Percentiles rank a stretch among this genome's conserved stretches.
Evolutionary conservation across 2,329 filamentous ascomycete genomes (phyloP).

Genomic region (Aspergillus sp.): DNA sequence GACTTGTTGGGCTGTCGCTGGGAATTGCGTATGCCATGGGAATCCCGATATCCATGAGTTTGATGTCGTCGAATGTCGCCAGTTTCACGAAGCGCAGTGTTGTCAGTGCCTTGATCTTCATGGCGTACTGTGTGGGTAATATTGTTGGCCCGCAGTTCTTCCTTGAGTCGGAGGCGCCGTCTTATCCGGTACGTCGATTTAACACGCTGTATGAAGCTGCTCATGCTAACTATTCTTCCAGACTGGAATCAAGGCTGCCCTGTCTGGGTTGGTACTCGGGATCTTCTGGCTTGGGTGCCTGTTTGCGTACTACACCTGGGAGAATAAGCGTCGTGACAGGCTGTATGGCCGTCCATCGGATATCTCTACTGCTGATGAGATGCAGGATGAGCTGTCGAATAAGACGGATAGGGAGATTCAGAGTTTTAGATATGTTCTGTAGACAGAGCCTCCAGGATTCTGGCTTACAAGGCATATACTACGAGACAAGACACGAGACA

Average conservation of each 20-base stretch:
- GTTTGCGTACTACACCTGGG: conserved; percentile 28
- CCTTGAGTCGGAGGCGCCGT: conserved; percentile 30
- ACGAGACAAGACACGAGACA: no score
- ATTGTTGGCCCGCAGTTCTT: conserved; percentile 38
- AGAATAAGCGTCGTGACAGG: conserved; percentile 31
- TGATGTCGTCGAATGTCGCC: conserved; percentile 37
- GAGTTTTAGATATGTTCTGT: background rate
- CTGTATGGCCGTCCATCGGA: conserved; percentile 23
- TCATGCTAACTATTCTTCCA: conserved; percentile 10
- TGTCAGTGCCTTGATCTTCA: conserved; percentile 49
- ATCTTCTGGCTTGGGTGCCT: conserved; percentile 31
- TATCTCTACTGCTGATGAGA: background rate
- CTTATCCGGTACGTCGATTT: conserved; percentile 25
- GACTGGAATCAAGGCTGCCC: conserved; percentile 35
- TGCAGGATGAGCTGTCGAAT: background rate
- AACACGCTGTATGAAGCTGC: no score
- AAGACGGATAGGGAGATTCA: background rate
- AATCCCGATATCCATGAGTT: conserved; percentile 34
- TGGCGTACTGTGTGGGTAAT: conserved; percentile 40
- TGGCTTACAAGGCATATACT: no score
- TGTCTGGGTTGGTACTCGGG: conserved; percentile 30
- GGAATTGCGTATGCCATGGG: conserved; percentile 34
- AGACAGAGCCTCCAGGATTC: no score
- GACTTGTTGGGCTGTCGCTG: conserved; percentile 31
- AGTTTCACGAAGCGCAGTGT: conserved; percentile 38